Evolutionary conservation across 2,329 filamentous ascomycete species (phyloP).

Genomic region (Cladophialophora bantiana): DNA sequence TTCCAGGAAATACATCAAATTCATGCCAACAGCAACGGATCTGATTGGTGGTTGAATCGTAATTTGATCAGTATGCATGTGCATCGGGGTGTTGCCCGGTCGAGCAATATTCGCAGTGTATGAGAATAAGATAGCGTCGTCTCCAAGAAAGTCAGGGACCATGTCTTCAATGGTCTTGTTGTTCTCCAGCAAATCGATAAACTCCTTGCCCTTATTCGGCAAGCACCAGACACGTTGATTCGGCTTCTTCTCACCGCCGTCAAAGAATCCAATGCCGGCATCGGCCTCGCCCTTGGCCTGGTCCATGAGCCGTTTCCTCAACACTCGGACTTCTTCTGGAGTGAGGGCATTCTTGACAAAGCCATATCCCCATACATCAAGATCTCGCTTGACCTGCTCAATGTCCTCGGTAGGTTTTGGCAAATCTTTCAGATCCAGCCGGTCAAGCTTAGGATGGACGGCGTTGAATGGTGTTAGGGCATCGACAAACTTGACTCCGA

Average conservation of each 20-base stretch:
- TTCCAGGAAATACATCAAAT: conserved; percentile 25
- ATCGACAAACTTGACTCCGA: conserved; percentile 23
- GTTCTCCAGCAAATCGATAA: conserved; percentile 20
- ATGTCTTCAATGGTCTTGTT: conserved; percentile 21
- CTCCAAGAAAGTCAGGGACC: conserved; percentile 19
- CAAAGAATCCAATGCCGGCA: conserved; percentile 16
- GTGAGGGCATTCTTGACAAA: conserved; percentile 22
- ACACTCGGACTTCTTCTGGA: conserved; percentile 6
- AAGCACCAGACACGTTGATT: conserved; percentile 21
- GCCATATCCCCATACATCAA: conserved; percentile 21
- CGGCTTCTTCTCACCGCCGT: conserved; percentile 22
- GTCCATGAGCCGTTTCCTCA: conserved; percentile 15
- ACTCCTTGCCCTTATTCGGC: conserved; percentile 20
- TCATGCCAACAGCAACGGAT: conserved; percentile 17
- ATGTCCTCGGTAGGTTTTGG: conserved; percentile 22
- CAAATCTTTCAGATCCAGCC: conserved; percentile 6
- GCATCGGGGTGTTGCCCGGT: conserved; percentile 24
- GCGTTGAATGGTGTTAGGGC: conserved; percentile 18
- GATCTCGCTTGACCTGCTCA: conserved; percentile 19
- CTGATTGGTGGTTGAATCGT: conserved; percentile 22
- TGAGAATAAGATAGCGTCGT: conserved; percentile 21
- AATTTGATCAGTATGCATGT: conserved; percentile 24
- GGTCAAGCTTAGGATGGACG: conserved; percentile 18
- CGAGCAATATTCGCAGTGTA: conserved; percentile 25
- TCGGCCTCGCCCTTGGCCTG: conserved; percentile 21